phyloP scores from a whole-genome alignment of 345 rosid species.

The Eucalyptus regnans region DNA sequence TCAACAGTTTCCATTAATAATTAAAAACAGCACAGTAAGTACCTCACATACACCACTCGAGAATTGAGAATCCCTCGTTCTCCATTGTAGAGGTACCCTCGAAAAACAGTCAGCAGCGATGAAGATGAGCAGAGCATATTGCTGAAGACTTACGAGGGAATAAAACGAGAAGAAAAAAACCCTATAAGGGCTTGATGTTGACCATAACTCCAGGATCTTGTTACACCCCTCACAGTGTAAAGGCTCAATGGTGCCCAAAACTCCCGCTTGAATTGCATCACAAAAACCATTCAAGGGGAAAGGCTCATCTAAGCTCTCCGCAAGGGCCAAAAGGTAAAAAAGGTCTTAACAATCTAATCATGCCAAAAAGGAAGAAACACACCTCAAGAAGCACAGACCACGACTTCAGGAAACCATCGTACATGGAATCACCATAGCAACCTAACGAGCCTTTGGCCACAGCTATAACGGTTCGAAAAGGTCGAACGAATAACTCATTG shows the following conservation, averaged over 20 bases:
- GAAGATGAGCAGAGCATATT: neutral
- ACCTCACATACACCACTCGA: neutral
- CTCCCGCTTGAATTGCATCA: slow-evolving; percentile 32
- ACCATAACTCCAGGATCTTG: neutral
- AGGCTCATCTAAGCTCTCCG: neutral
- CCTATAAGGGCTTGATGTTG: neutral
- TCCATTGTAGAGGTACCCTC: neutral
- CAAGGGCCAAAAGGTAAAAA: neutral
- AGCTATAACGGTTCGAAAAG: neutral
- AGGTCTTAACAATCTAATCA: neutral
- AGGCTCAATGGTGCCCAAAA: neutral
- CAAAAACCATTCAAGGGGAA: slow-evolving; percentile 28
- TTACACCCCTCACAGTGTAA: neutral
- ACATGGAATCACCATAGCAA: neutral
- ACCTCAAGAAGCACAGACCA: neutral
- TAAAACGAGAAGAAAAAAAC: neutral
- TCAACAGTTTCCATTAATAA: neutral
- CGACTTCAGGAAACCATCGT: neutral
- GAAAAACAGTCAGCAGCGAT: neutral
- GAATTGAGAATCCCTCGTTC: neutral
- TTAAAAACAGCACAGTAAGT: neutral
- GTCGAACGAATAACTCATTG: neutral
- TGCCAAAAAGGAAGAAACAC: neutral
- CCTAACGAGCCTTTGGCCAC: neutral
- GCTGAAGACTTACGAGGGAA: neutral